Evolutionary conservation across 441 rosid species (phyloP).

Genomic region (Adansonia madagascariensis): DNA sequence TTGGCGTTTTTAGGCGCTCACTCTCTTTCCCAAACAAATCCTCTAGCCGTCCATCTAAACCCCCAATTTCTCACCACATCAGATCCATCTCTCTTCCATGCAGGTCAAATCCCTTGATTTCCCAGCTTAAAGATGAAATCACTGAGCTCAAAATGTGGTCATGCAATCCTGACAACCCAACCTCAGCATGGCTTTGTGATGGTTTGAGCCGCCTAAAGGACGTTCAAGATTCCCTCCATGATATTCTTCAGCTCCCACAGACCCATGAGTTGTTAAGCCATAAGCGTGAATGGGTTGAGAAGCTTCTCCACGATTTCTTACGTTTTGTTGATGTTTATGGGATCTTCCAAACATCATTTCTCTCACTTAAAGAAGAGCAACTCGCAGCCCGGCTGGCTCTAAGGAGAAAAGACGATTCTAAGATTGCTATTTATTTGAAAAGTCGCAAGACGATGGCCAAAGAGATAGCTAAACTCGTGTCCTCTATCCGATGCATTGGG

Average conservation of each 20-base stretch:
- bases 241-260: conserved; percentile 71
- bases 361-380: conserved; percentile 67
- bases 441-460: conserved; percentile 51
- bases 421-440: conserved; percentile 43
- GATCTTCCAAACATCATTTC: conserved; percentile 54
- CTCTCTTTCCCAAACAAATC: conserved; percentile 55
- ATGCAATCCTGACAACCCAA: conserved; percentile 32
- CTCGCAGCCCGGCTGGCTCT: conserved; percentile 65
- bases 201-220: conserved; percentile 53
- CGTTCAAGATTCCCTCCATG: conserved; percentile 61
- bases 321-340: conserved; percentile 76
- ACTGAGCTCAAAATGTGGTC: conserved; percentile 39
- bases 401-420: conserved; percentile 60
- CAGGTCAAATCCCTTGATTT: conserved; percentile 54
- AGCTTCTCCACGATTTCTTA: conserved; percentile 69
- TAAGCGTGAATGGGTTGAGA: conserved; percentile 56
- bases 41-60: conserved; percentile 37
- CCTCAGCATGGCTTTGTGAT: conserved; percentile 58
- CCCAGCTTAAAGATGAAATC: conserved; percentile 43
- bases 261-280: conserved; percentile 60
- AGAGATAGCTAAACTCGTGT: conserved; percentile 55
- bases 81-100: conserved; percentile 59
- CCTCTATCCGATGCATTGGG: conserved; percentile 40
- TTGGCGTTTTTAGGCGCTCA: conserved; percentile 53
- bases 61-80: conserved; percentile 46